Evolutionary conservation across 164 flowering plant species (phyloP), one percentile per base, ranked within the genome.

Genomic region (Dillenia suffruticosa): DNA sequence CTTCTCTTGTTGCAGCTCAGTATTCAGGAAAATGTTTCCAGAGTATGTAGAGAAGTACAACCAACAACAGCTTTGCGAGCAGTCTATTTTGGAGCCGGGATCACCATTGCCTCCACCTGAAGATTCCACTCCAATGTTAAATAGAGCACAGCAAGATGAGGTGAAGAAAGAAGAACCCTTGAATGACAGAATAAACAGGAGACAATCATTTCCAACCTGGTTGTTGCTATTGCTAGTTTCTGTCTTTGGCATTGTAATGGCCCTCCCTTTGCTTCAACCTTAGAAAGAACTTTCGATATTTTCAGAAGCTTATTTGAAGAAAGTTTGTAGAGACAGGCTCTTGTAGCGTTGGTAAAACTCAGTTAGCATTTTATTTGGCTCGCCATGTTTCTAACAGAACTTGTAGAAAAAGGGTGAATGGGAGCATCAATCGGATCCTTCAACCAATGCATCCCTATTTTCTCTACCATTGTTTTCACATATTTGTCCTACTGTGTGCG

Each of bases 11-110:
- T 19, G 46, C 87, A 94, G 97, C 61, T 56, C 85, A 46, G 75
- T 82, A 19, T 95, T 95, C 71, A 74, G 84, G 72, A 88, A 90
- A 73, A 46, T 95, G 76, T 95, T 95, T 57, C 99, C 98, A 0
- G 99, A 95, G 75, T 92, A 82, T 52, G 84, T 95, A 15, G 97
- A 95, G 79, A 87, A 87, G 75, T 90, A 84, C 63, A 85, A 86
- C 62, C 73, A 86, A 71, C 83, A 71, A 69, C 88, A 73, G 63
- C 82, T 69, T 15, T 62, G 74, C 19, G 83, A 82, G 77, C 80
- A 81, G 59, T 56, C 60, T 43, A 73, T 47, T 62, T 56, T 68
- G 17, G 77, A 81, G 72, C 81, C 75, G 58, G 55, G 59, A 14
- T 67, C 69, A 32, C 54, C 69, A 17, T 68, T 59, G 22, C 62